phyloP scores from a whole-genome alignment of 1,284 basidiomycete genomes.

The Thecaphora frezii region DNA sequence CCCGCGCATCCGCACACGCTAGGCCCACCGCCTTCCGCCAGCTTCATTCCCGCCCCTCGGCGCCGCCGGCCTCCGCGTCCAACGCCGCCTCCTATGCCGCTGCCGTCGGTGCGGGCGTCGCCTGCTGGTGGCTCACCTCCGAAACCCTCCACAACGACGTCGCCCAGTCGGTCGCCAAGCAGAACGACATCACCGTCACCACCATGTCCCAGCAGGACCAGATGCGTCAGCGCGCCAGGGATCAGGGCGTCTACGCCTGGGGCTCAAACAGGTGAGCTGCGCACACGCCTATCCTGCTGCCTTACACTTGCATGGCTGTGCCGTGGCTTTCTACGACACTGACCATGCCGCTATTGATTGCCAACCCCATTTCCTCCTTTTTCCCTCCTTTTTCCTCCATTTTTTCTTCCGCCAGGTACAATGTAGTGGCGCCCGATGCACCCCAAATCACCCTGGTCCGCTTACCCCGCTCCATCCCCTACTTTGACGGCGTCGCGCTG shows the following conservation, averaged over 20 bases:
- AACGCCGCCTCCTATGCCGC: no score
- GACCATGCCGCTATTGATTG: background rate
- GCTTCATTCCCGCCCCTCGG: no score
- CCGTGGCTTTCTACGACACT: background rate
- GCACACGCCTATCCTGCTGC: background rate
- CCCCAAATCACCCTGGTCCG: constrained; percentile 33
- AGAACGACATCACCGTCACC: no score
- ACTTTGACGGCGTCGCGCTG: constrained; percentile 52
- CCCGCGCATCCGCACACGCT: no score
- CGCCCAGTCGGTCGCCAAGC: no score
- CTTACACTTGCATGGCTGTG: background rate
- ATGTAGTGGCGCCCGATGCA: constrained; percentile 51
- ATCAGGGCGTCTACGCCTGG: constrained; percentile 49
- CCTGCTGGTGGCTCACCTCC: no score
- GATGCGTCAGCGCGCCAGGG: constrained; percentile 38
- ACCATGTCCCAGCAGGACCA: constrained; percentile 50
- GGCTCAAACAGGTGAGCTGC: constrained; percentile 43
- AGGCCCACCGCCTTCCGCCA: no score
- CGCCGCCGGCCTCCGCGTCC: no score
- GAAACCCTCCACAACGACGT: no score
- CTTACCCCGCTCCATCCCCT: constrained; percentile 45
- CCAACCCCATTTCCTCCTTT: background rate
- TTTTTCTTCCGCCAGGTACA: no score
- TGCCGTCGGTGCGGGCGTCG: no score
- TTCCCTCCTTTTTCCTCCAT: background rate